phyloP scores from a whole-genome alignment of 2,329 filamentous ascomycete genomes.

The Colletotrichum godetiae region DNA sequence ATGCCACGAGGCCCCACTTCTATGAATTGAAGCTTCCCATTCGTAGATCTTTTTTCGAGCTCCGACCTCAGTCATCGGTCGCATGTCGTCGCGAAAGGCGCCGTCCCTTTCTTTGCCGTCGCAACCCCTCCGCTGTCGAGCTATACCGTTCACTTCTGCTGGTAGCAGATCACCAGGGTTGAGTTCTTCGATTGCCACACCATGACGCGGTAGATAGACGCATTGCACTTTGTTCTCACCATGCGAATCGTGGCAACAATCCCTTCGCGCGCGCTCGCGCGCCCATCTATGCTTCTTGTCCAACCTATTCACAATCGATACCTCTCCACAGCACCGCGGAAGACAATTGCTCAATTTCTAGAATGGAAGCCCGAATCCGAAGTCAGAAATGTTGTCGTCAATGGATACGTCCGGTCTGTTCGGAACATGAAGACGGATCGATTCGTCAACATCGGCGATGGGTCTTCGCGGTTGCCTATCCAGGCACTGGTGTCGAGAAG shows the following conservation, averaged over 20 bases:
- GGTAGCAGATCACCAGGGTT: no score
- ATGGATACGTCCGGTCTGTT: constrained; percentile 86
- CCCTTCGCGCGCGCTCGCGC: neutral
- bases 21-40: constrained; percentile 19
- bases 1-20: neutral
- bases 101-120: neutral
- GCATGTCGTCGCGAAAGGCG: constrained; percentile 14
- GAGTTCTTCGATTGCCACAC: neutral
- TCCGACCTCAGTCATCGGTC: constrained; percentile 14
- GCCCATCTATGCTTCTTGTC: neutral
- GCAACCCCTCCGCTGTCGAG: neutral
- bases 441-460: constrained; percentile 89
- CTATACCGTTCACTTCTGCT: neutral
- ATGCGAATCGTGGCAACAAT: neutral
- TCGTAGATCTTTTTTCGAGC: constrained; percentile 5
- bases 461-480: constrained; percentile 80
- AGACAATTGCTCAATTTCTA: constrained; percentile 67
- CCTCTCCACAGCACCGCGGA: constrained; percentile 51
- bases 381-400: constrained; percentile 67
- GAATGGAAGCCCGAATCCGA: constrained; percentile 58
- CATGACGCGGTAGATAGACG: neutral
- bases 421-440: constrained; percentile 86
- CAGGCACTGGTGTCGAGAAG: constrained; percentile 82
- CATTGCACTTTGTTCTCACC: neutral
- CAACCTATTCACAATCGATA: constrained; percentile 34